Conservation (phyloP, 2,329 filamentous ascomycete genomes). For the Didymella pinodella region DNA sequence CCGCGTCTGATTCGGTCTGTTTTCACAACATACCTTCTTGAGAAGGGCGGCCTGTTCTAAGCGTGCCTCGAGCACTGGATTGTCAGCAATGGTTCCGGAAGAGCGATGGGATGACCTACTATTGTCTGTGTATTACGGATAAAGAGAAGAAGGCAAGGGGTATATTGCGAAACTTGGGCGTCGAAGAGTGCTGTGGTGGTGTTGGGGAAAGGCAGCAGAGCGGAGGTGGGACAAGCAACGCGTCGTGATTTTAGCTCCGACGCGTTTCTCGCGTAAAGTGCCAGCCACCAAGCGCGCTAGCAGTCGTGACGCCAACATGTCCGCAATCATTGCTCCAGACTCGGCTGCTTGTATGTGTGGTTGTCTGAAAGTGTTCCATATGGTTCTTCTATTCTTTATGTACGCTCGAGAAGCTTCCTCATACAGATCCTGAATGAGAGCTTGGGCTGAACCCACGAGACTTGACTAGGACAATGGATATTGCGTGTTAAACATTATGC, state of each 20-base stretch:
- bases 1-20: neutral
- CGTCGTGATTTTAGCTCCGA: conserved; percentile 11
- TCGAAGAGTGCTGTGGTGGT: conserved; percentile 1
- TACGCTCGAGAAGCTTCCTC: conserved; percentile 16
- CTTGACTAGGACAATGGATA: conserved; percentile 1
- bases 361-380: neutral
- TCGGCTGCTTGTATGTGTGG: neutral
- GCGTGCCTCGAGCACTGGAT: conserved; percentile 90
- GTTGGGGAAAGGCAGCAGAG: conserved; percentile 16
- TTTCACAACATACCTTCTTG: conserved; percentile 76
- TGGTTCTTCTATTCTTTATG: neutral
- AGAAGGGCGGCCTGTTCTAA: conserved; percentile 91
- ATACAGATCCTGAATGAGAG: conserved; percentile 12
- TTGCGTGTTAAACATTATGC: conserved; percentile 14
- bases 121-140: neutral
- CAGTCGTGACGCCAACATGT: neutral
- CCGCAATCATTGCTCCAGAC: neutral
- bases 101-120: conserved; percentile 7
- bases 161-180: neutral
- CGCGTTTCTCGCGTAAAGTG: conserved; percentile 22
- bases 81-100: conserved; percentile 26
- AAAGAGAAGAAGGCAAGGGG: neutral
- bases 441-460: conserved; percentile 11
- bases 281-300: conserved; percentile 5
- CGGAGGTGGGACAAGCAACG: conserved; percentile 14